A percentile compares a stretch with the other conserved stretches of the same genome.
Evolutionary conservation across 768 basidiomycete species (phyloP).

Genomic region (Suillus weaverae): DNA sequence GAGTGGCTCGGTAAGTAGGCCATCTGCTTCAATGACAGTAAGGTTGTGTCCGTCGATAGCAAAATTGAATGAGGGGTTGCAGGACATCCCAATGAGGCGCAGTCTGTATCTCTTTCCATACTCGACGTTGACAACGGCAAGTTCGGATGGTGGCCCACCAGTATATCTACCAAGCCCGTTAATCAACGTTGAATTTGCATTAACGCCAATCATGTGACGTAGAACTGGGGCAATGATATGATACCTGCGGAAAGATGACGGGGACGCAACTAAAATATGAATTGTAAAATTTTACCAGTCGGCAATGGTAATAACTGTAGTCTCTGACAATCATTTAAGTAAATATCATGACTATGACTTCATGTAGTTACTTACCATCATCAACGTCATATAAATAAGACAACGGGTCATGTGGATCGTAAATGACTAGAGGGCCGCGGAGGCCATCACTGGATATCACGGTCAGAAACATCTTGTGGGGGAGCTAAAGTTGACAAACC

Average conservation of each 20-base stretch:
- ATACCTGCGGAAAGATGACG: not conserved
- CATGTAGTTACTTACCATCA: not conserved
- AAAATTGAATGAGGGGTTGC: slow-evolving; percentile 15
- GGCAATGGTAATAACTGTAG: not conserved
- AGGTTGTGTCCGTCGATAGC: slow-evolving; percentile 21
- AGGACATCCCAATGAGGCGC: not conserved
- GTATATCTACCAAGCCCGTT: not conserved
- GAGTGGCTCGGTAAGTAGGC: slow-evolving; percentile 24
- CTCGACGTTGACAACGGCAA: not conserved
- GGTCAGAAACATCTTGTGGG: not conserved
- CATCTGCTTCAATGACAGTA: slow-evolving; percentile 39
- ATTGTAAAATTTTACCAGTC: not conserved
- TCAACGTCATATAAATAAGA: not conserved
- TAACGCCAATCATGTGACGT: not conserved
- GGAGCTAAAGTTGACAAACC: not conserved
- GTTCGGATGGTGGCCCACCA: not conserved
- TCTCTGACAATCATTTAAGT: not conserved
- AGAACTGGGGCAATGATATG: not conserved
- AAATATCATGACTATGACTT: not conserved
- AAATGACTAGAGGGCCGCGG: not conserved
- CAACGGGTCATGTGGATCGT: not conserved
- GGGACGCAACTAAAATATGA: not conserved
- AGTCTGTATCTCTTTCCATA: not conserved
- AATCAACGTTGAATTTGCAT: not conserved
- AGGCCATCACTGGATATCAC: not conserved